Percentiles rank a stretch among this genome's conserved stretches.
Evolutionary conservation across 805 yeast genomes (phyloP).

Genomic region (Kuraishia ogatae): DNA sequence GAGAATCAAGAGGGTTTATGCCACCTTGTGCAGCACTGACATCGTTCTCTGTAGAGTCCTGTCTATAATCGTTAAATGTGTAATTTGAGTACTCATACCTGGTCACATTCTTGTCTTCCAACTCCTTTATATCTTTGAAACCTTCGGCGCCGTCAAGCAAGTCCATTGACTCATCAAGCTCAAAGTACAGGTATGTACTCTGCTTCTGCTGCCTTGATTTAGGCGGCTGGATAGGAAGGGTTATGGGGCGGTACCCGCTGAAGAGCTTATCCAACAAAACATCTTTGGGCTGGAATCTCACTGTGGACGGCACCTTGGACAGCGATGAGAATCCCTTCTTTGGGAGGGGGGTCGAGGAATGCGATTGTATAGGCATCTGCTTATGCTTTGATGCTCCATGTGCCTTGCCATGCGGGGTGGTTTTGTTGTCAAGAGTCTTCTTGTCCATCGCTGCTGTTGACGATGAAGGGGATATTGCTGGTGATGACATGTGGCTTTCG

Average conservation of each 20-base stretch:
- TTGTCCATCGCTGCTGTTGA: neutral
- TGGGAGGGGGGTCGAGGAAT: neutral
- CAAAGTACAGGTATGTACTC: constrained; percentile 20
- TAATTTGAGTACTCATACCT: constrained; percentile 16
- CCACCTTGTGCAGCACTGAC: neutral
- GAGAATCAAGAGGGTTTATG: neutral
- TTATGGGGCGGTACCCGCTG: constrained; percentile 26
- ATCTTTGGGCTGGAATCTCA: constrained; percentile 22
- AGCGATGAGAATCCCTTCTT: constrained; percentile 24
- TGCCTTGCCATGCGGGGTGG: no score
- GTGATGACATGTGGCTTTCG: neutral
- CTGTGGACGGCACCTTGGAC: constrained; percentile 24
- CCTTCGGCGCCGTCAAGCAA: neutral
- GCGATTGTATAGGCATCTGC: neutral
- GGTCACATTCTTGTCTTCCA: constrained; percentile 11
- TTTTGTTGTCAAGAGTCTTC: no score
- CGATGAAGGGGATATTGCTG: neutral
- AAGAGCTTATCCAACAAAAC: constrained; percentile 24
- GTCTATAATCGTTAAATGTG: constrained; percentile 8
- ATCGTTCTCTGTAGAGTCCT: neutral
- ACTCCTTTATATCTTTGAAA: constrained; percentile 10
- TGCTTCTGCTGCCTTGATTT: constrained; percentile 11
- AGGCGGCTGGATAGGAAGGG: constrained; percentile 21
- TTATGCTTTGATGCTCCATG: neutral
- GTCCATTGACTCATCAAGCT: constrained; percentile 22